Base-by-base conservation (phyloP, 1,284 basidiomycete genomes). In the Meira miltonrushii region DNA sequence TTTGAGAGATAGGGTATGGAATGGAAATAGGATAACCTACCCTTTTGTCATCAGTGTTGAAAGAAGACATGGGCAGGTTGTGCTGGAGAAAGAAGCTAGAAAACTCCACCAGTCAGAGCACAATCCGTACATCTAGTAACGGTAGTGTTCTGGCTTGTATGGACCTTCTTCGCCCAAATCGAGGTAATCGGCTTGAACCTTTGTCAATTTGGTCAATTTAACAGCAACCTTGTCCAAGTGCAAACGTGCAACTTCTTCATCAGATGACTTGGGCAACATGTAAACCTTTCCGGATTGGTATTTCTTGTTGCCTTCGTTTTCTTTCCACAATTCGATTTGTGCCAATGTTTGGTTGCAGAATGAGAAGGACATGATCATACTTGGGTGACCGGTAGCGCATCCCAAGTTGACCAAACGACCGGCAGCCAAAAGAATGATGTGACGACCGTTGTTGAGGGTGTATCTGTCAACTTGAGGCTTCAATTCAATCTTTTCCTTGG, bases 401-500 rank as follows among this genome's bases (percentile, higher is more conserved):
- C 94, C 94, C 74, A 98, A 84, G 86, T 98, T 98, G 80, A 98
- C 94, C 65, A 98, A 89, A 84, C 95, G 94, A 68, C 94, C 94
- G 79, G 97, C 92, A 59, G 94, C 94, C 65, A 99, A 90, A 59
- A 99, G 87, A 81, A 99, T 89, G 82, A 99, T 82, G 84, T 97
- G 94, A 62, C 68, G 68, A 68, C 74, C 75, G 66, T 66, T 72
- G 60, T 67, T 61, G 87, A 94, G 91, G 75, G 91, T 95, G 86
- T 83, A 98, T 71, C 94, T 90, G 83, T 99, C 94, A 58, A 99
- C 95, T 83, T 99, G 94, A 73, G 94, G 95, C 85, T 99, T 99
- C 83, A 99, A 85, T 84, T 98, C 96, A 79, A 88, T 84, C 67
- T 82, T 85, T 64, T 86, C 83, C 78, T 84, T 87, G 69, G 95